Evolutionary conservation across 2,329 filamentous ascomycete species (phyloP), one percentile per base, ranked within the genome.

Genomic region (Beauveria caledonica): DNA sequence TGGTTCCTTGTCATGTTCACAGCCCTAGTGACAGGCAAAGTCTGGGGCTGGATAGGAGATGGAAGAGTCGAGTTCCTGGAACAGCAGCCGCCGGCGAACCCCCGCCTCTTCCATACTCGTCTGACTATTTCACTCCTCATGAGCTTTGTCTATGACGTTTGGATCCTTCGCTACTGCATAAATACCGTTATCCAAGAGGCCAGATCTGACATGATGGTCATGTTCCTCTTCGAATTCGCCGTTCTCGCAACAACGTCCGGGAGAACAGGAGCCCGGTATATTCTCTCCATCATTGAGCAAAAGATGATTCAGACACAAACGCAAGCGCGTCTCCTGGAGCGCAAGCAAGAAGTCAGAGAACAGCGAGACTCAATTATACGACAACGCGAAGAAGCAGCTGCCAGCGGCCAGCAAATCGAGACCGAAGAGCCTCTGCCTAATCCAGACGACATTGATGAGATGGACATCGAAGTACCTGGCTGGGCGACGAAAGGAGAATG

Each of bases 1-100:
- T 95, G 92, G 86, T 96, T 97, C 70, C 79, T 99, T 62, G 86
- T 94, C 68, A 97, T 99, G 92, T 97, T 99, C 73, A 90, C 95
- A 17, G 86, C 88, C 27, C 81, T 99, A 44, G 84, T 99, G 51
- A 93, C 92, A 3, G 92, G 92, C 59, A 97, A 97, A 76, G 89
- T 99, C 52, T 99, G 95, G 92, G 90, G 92, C 60, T 99, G 95
- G 94, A 96, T 99, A 66, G 92, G 90, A 57, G 93, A 97, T 72
- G 93, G 93, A 25, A 84, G 95, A 58, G 91, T 99, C 59, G 95
- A 99, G 71, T 85, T 94, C 49, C 80, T 97, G 57, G 94, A 99
- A 75, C 94, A 99, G 73, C 92, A 97, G 73, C 92, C 93, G 3
- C 93, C 93, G 0, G 82, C 87, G 44, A 96, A 96, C 68, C 92